A percentile compares a stretch with the other conserved stretches of the same genome.
Evolutionary conservation across 2,329 filamentous ascomycete genomes (phyloP).

Genomic region (Fusarium agapanthi): DNA sequence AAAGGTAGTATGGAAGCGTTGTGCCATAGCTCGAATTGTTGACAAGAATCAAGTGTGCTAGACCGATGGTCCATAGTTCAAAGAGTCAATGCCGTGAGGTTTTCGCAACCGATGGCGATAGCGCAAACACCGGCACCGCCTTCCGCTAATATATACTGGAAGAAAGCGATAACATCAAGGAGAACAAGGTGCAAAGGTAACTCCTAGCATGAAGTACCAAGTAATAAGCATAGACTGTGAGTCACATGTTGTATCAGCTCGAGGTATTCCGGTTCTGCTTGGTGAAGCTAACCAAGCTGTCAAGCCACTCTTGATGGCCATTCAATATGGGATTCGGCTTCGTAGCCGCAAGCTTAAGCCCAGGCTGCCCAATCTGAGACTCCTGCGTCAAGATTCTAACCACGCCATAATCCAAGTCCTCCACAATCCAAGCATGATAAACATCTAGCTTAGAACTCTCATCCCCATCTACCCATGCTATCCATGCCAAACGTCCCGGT

Average conservation of each 20-base stretch:
- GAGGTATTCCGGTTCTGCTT: background rate
- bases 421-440: background rate
- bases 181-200: background rate
- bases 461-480: background rate
- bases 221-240: background rate
- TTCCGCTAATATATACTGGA: background rate
- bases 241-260: background rate
- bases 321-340: background rate
- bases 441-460: background rate
- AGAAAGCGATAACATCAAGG: background rate
- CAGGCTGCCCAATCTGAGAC: background rate
- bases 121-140: rapidly evolving
- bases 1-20: too few species aligned
- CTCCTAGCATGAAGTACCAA: background rate
- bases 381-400: background rate
- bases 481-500: background rate
- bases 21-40: too few species aligned
- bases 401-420: background rate
- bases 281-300: background rate
- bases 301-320: background rate
- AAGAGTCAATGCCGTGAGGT: too few species aligned
- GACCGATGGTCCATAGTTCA: too few species aligned
- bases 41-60: too few species aligned
- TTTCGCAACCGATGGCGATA: background rate
- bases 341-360: background rate